Conservation (phyloP, 768 basidiomycete species). For the Tulasnella sp. region DNA sequence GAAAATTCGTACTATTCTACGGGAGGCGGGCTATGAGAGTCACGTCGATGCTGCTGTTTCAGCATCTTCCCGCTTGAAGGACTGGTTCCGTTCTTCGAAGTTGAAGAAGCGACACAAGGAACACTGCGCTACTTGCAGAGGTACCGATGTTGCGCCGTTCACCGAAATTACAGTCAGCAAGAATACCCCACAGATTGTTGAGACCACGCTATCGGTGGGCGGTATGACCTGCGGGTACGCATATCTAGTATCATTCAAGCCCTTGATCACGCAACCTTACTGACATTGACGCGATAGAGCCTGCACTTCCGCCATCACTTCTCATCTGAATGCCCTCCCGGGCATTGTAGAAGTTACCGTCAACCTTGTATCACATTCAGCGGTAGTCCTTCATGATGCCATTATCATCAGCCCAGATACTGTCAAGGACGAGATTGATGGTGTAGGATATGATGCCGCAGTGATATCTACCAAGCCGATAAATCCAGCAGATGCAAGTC, state of each 20-base stretch:
- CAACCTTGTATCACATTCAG: slow-evolving; percentile 19
- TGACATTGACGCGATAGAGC: slow-evolving; percentile 12
- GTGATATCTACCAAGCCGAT: not conserved
- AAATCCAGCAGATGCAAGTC: too few species aligned
- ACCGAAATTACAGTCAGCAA: not conserved
- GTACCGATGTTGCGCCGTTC: not conserved
- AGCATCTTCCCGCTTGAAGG: not conserved
- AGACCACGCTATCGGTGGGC: slow-evolving; percentile 17
- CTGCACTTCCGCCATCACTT: slow-evolving; percentile 21
- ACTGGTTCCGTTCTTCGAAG: not conserved
- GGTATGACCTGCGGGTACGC: slow-evolving; percentile 26
- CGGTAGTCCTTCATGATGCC: slow-evolving; percentile 17
- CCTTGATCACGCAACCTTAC: not conserved
- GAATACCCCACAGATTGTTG: not conserved
- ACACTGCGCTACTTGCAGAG: slow-evolving; percentile 6
- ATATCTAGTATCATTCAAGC: not conserved
- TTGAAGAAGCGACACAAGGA: not conserved
- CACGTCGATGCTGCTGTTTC: too few species aligned
- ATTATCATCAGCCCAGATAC: not conserved
- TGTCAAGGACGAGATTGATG: slow-evolving; percentile 11
- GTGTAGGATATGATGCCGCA: slow-evolving; percentile 11
- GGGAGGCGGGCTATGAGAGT: slow-evolving; percentile 3
- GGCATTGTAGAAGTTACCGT: slow-evolving; percentile 17
- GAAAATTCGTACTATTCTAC: not conserved
- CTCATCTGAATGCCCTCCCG: slow-evolving; percentile 9